phyloP scores from a whole-genome alignment of 441 rosid genomes.

The Populus trichocarpa region DNA sequence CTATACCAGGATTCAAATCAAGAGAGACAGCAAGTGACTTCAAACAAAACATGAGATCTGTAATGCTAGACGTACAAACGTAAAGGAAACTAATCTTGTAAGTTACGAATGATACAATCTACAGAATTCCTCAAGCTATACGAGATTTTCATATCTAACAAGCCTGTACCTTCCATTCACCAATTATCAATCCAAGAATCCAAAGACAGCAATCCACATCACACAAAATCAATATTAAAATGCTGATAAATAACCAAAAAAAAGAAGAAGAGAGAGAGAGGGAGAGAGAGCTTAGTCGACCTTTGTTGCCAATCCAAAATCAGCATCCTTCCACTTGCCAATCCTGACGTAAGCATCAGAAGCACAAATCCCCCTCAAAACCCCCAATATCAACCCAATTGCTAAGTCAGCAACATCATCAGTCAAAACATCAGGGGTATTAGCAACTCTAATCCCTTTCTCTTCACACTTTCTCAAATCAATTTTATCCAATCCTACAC shows the following conservation, averaged over 20 bases:
- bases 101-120: background rate
- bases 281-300: constrained; percentile 17
- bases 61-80: background rate
- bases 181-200: background rate
- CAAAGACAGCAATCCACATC: background rate
- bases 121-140: background rate
- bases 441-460: constrained; percentile 52
- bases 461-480: constrained; percentile 53
- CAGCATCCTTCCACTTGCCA: constrained; percentile 45
- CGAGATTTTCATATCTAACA: no score
- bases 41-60: background rate
- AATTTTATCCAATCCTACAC: constrained; percentile 58
- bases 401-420: constrained; percentile 64
- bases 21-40: background rate
- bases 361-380: constrained; percentile 46
- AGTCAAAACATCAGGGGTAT: constrained; percentile 66
- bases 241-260: background rate
- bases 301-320: constrained; percentile 34
- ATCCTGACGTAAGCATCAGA: constrained; percentile 43
- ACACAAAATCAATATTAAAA: background rate
- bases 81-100: background rate
- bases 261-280: background rate
- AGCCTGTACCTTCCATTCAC: no score
- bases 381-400: constrained; percentile 51
- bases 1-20: background rate